Conservation (phyloP, 805 yeast species). For the Hanseniaspora guilliermondii region DNA sequence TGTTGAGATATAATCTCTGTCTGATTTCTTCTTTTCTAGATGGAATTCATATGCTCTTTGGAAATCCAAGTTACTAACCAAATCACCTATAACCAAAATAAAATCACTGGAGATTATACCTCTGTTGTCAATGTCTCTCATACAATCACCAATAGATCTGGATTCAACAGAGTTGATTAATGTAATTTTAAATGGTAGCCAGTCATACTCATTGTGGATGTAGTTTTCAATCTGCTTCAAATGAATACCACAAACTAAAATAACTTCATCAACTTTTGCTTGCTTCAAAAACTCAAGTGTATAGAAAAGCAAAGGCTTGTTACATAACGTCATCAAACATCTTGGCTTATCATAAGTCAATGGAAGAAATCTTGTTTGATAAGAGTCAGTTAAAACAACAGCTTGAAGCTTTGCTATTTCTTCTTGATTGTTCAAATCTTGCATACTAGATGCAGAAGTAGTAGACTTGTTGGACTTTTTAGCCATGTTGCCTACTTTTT, state of each 20-base stretch:
- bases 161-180: conserved; percentile 78
- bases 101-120: conserved; percentile 87
- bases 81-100: conserved; percentile 82
- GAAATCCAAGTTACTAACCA: conserved; percentile 82
- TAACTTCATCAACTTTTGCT: conserved; percentile 71
- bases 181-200: conserved; percentile 69
- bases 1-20: conserved; percentile 85
- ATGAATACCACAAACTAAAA: conserved; percentile 78
- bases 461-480: conserved; percentile 8
- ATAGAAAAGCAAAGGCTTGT: conserved; percentile 86
- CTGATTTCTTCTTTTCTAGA: conserved; percentile 53
- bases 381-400: conserved; percentile 85
- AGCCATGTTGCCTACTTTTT: neutral
- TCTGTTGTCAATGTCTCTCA: conserved; percentile 87
- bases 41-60: conserved; percentile 62
- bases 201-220: conserved; percentile 44
- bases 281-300: conserved; percentile 87
- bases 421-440: conserved; percentile 42
- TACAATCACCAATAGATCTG: conserved; percentile 89
- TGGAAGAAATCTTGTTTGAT: conserved; percentile 86
- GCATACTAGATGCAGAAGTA: neutral
- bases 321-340: conserved; percentile 83
- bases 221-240: conserved; percentile 79
- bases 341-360: conserved; percentile 75
- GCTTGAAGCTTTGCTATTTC: conserved; percentile 74